phyloP scores from a whole-genome alignment of 2,329 filamentous ascomycete species.

The Fusarium euwallaceae region DNA sequence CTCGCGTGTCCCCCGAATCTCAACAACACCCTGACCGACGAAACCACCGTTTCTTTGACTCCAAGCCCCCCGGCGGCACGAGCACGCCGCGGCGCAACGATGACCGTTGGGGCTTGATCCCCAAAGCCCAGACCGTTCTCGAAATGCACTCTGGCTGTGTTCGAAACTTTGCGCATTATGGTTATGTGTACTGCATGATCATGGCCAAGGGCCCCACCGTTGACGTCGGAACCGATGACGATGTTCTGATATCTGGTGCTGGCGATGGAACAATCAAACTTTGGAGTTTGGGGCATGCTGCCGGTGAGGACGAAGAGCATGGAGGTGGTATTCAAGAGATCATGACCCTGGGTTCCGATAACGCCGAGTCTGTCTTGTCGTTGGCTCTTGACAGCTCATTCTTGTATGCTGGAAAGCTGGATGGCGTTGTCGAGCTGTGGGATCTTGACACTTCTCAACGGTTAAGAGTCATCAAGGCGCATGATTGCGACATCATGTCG shows the following conservation, averaged over 20 bases:
- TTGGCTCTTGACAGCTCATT: slow-evolving; percentile 91
- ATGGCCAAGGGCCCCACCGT: slow-evolving; percentile 78
- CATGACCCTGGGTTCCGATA: slow-evolving; percentile 72
- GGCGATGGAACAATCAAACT: slow-evolving; percentile 95
- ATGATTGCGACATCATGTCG: slow-evolving; percentile 86
- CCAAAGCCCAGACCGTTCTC: slow-evolving; percentile 69
- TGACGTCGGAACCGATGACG: slow-evolving; percentile 78
- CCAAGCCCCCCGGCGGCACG: slow-evolving; percentile 84
- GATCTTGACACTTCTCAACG: slow-evolving; percentile 95
- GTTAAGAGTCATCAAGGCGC: slow-evolving; percentile 85
- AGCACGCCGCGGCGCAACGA: slow-evolving; percentile 80
- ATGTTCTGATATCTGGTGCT: slow-evolving; percentile 89
- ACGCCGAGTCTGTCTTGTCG: slow-evolving; percentile 77
- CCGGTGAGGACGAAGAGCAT: slow-evolving; percentile 57
- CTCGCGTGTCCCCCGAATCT: slow-evolving; percentile 71
- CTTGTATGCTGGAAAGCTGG: slow-evolving; percentile 88
- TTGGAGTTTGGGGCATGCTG: slow-evolving; percentile 75
- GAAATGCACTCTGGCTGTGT: slow-evolving; percentile 88
- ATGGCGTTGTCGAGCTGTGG: slow-evolving; percentile 94
- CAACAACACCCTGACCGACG: slow-evolving; percentile 80
- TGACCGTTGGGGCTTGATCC: slow-evolving; percentile 68
- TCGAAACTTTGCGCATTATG: slow-evolving; percentile 90
- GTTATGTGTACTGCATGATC: slow-evolving; percentile 97
- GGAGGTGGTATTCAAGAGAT: slow-evolving; percentile 76
- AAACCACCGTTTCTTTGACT: slow-evolving; percentile 94